Evolutionary conservation across 352 stramenopile genomes (phyloP), one percentile per base, ranked within the genome.

Genomic region (Pythium insidiosum): DNA sequence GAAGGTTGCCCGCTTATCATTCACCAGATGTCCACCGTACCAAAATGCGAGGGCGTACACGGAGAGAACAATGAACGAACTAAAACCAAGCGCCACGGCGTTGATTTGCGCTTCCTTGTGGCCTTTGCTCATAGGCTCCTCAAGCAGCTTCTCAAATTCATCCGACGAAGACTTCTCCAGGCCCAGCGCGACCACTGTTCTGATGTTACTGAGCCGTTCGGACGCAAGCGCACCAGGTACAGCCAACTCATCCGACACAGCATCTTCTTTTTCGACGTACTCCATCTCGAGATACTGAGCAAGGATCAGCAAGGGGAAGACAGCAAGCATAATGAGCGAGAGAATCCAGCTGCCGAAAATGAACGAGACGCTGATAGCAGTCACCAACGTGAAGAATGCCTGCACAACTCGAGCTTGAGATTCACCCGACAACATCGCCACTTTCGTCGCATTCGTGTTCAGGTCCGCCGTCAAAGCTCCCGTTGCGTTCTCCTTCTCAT

Each of bases 61-160:
- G 6, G 58, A 53, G 23, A 67, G 47, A 22, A 61, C 53, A 24
- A 57, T 50, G 16, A 59, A 59, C 20, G 57, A 94, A 71, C n/a
- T 92, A 43, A 44, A 95, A 38, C 47, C 94, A 57, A 70, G 45
- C 34, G 58, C 58, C 11, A 63, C 18, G 5, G 26, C 58, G 22
- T 63, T 63, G 23, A 67, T 51, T 18, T 63, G 53, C n/a, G 58
- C 52, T 30, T 63, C 20, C 13, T 23, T 21, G 10, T 18, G 25
- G 24, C 50, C 52, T 29, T 63, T 36, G 16, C 56, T 39, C 12
- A 64, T 19, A 6, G 56, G 56, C 19, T 49, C 28, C 21, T 21
- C 33, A 0, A 62, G 43, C 23, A 62, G 26, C 6, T 39, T 25
- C 3, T 30, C 25, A 25, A 53, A 56, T n/a, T 47, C 53, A 3